Evolutionary conservation across 1,284 basidiomycete species (phyloP).

Genomic region (Pterulicium gracile): DNA sequence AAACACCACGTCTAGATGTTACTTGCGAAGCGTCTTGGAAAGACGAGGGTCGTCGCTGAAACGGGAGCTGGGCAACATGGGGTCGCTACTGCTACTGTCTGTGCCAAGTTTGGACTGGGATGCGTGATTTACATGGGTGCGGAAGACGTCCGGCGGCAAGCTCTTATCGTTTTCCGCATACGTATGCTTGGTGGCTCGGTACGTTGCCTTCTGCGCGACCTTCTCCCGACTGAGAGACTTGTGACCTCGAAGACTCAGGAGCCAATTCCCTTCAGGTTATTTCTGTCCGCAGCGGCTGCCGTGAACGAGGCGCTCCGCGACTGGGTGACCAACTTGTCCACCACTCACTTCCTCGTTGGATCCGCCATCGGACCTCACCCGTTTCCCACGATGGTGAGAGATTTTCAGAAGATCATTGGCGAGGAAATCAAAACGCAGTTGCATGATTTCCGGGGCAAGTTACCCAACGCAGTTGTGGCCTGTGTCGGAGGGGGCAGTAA

Average conservation of each 20-base stretch:
- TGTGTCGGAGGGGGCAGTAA: conserved; percentile 99
- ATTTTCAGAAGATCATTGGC: conserved; percentile 95
- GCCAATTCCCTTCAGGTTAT: conserved; percentile 78
- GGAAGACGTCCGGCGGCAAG: conserved; percentile 95
- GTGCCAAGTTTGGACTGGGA: conserved; percentile 92
- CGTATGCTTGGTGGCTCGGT: conserved; percentile 94
- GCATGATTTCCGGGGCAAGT: conserved; percentile 62
- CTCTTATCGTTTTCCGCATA: conserved; percentile 96
- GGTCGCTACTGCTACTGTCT: conserved; percentile 96
- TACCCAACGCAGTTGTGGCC: conserved; percentile 92
- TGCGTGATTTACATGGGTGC: conserved; percentile 98
- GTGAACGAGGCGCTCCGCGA: conserved; percentile 96
- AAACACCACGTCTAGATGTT: conserved; percentile 69
- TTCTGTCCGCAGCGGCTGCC: conserved; percentile 92
- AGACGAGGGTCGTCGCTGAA: conserved; percentile 96
- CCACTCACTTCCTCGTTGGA: conserved; percentile 94
- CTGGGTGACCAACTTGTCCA: conserved; percentile 94
- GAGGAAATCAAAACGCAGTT: conserved; percentile 92
- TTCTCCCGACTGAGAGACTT: neutral
- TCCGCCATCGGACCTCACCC: conserved; percentile 99
- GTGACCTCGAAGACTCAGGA: conserved; percentile 5
- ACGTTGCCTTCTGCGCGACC: conserved; percentile 10
- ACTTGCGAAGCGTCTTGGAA: conserved; percentile 86
- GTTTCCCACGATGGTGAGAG: conserved; percentile 97
- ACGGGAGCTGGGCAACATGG: conserved; percentile 99